A percentile compares a stretch with the other conserved stretches of the same genome.
Evolutionary conservation across 2,329 filamentous ascomycete genomes (phyloP).

Genomic region (Aspergillus ruber): DNA sequence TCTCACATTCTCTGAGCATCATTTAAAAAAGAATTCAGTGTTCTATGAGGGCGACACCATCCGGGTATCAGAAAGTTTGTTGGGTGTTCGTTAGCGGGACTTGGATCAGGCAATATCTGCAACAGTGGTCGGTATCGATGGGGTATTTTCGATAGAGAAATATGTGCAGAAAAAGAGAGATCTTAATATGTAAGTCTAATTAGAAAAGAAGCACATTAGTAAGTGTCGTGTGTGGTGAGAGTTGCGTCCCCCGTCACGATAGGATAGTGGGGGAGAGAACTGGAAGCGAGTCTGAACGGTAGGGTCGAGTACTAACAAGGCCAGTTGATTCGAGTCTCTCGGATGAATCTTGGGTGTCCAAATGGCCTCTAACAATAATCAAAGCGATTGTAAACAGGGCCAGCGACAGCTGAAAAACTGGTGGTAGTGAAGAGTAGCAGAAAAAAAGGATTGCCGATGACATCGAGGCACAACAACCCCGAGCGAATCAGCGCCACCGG

Average conservation of each 20-base stretch:
- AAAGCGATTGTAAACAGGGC: too few relatives aligned
- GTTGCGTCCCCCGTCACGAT: neutral
- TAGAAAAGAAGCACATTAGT: neutral
- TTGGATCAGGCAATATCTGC: neutral
- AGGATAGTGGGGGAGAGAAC: neutral
- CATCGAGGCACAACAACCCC: neutral
- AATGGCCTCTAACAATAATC: too few relatives aligned
- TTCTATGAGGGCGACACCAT: slow-evolving; percentile 18
- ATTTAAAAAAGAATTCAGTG: slow-evolving; percentile 20
- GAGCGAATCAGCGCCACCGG: neutral
- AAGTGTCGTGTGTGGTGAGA: neutral
- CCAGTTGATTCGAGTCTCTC: too few relatives aligned
- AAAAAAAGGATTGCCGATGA: neutral
- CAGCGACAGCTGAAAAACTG: neutral
- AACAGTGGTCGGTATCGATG: too few relatives aligned
- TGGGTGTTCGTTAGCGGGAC: neutral
- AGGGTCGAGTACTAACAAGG: neutral
- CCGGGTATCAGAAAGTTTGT: slow-evolving; percentile 12
- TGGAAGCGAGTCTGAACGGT: neutral
- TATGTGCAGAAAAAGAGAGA: too few relatives aligned
- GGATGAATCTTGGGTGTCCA: too few relatives aligned
- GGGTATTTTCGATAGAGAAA: too few relatives aligned
- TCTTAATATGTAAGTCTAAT: too few relatives aligned
- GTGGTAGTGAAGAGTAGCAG: neutral
- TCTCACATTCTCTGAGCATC: slow-evolving; percentile 56